Evolutionary conservation across 2,329 filamentous ascomycete species (phyloP).

Genomic region (Lasiodiplodia theobromae): DNA sequence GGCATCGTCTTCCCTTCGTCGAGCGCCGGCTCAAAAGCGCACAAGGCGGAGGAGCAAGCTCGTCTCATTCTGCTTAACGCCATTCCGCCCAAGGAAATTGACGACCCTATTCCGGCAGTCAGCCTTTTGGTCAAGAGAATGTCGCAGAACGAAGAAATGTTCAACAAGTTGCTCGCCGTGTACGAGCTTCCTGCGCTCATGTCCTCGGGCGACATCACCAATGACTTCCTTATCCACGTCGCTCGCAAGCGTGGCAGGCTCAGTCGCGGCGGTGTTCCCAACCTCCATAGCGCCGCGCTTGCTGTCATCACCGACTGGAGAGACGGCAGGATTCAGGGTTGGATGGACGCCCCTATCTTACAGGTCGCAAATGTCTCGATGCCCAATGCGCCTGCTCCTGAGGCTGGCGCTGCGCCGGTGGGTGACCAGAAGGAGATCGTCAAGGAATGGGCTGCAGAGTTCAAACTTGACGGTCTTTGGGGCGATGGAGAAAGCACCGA

Average conservation of each 20-base stretch:
- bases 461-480: conserved; percentile 93
- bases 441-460: conserved; percentile 91
- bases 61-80: conserved; percentile 88
- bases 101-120: conserved; percentile 89
- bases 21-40: conserved; percentile 53
- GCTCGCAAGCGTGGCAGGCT: conserved; percentile 90
- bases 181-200: conserved; percentile 87
- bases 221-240: conserved; percentile 92
- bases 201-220: conserved; percentile 76
- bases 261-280: conserved; percentile 88
- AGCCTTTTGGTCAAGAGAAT: conserved; percentile 82
- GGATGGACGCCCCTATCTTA: conserved; percentile 78
- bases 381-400: conserved; percentile 34
- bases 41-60: conserved; percentile 75
- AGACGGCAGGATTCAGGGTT: conserved; percentile 92
- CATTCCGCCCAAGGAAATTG: conserved; percentile 91
- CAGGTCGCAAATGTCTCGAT: conserved; percentile 56
- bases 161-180: conserved; percentile 79
- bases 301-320: conserved; percentile 96
- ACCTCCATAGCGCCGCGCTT: conserved; percentile 85
- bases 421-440: conserved; percentile 86
- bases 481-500: conserved; percentile 65
- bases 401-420: conserved; percentile 36
- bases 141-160: conserved; percentile 73
- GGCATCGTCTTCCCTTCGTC: conserved; percentile 89